Percentiles rank a stretch among this genome's conserved stretches.
Evolutionary conservation across 2,329 filamentous ascomycete genomes (phyloP).

Genomic region (Hypoxylon sp.): DNA sequence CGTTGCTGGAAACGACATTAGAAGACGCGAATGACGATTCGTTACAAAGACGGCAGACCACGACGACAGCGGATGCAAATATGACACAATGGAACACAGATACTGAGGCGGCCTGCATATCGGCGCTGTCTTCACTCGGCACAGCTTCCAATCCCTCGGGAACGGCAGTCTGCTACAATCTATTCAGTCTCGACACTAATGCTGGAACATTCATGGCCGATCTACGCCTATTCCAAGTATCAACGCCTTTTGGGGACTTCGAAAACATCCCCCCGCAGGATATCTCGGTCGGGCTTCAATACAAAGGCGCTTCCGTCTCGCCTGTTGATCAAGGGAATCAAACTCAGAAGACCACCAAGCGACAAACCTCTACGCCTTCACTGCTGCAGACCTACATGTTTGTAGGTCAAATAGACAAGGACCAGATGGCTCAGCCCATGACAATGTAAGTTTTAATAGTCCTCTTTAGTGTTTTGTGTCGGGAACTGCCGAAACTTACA

Average conservation of each 20-base stretch:
- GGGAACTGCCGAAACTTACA: conserved; percentile 31
- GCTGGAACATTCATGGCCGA: conserved; percentile 83
- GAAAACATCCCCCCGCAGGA: conserved; percentile 65
- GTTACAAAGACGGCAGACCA: conserved; percentile 44
- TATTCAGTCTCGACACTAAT: conserved; percentile 76
- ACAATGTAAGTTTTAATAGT: conserved; percentile 68
- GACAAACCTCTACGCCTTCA: conserved; percentile 52
- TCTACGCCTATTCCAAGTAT: conserved; percentile 79
- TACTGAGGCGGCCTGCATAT: conserved; percentile 72
- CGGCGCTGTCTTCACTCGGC: conserved; percentile 68
- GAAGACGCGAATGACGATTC: conserved; percentile 36
- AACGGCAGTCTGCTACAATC: conserved; percentile 85
- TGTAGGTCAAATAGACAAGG: conserved; percentile 75
- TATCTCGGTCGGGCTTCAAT: conserved; percentile 69
- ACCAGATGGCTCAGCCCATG: conserved; percentile 68
- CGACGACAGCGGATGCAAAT: conserved; percentile 58
- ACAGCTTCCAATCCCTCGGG: conserved; percentile 80
- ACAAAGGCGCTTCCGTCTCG: conserved; percentile 68
- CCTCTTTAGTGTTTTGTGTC: neutral
- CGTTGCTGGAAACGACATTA: conserved; percentile 41
- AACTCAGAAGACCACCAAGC: conserved; percentile 46
- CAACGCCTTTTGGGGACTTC: conserved; percentile 69
- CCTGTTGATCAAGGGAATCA: conserved; percentile 55
- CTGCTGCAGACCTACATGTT: conserved; percentile 76
- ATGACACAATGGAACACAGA: conserved; percentile 69